Percentiles rank a stretch among this genome's conserved stretches.
These are phyloP conservation scores for Alternaria brassicae DNA, from an alignment of 2,329 filamentous ascomycete genomes.

Conservation along the genomic window DNA sequence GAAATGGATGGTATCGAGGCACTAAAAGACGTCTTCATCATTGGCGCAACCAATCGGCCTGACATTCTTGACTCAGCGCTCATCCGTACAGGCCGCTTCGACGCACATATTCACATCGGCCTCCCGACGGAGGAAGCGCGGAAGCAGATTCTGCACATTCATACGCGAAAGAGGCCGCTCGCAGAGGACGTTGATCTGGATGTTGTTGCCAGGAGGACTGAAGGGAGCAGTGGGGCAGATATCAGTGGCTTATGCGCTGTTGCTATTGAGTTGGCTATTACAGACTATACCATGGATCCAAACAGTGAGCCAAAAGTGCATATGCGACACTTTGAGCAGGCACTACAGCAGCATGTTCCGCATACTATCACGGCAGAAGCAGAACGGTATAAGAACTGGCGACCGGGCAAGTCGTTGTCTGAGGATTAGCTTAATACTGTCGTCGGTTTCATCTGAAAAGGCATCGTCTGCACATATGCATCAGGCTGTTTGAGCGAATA, in stretches of 20 bases:
- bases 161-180: slow-evolving; percentile 67
- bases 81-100: slow-evolving; percentile 84
- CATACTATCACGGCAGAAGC: slow-evolving; percentile 53
- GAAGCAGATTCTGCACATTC: slow-evolving; percentile 76
- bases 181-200: slow-evolving; percentile 69
- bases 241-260: slow-evolving; percentile 65
- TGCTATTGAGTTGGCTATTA: slow-evolving; percentile 49
- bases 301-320: slow-evolving; percentile 39
- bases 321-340: slow-evolving; percentile 60
- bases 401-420: slow-evolving; percentile 43
- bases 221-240: slow-evolving; percentile 87
- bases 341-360: slow-evolving; percentile 49
- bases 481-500: not conserved
- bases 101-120: slow-evolving; percentile 83
- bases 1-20: slow-evolving; percentile 96
- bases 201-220: slow-evolving; percentile 68
- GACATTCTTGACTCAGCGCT: slow-evolving; percentile 85
- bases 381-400: slow-evolving; percentile 54
- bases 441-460: not conserved
- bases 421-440: slow-evolving; percentile 8
- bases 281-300: slow-evolving; percentile 36
- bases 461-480: not conserved
- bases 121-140: slow-evolving; percentile 77
- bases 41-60: slow-evolving; percentile 91
- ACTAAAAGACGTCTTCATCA: slow-evolving; percentile 80